Percentiles rank a stretch among this genome's conserved stretches.
phyloP scores from a whole-genome alignment of 2,329 filamentous ascomycete species.

The Paracoccidioides brasiliensis region DNA sequence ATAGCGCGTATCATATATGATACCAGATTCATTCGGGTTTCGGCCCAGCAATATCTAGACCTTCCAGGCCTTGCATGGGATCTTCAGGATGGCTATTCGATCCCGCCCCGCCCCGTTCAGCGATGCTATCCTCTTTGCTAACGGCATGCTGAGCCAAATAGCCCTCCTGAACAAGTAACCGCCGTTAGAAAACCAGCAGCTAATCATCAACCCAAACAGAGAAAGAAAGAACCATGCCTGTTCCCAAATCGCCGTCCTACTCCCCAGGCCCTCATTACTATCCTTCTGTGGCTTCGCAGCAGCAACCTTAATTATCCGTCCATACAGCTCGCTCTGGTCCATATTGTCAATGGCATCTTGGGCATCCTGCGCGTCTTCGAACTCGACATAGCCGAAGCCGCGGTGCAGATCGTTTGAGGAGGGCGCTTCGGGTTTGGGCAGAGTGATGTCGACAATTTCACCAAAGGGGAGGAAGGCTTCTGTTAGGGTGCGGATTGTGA shows the following conservation, averaged over 20 bases:
- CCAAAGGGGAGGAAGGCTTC: constrained; percentile 95
- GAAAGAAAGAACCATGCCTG: constrained; percentile 51
- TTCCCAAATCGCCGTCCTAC: constrained; percentile 91
- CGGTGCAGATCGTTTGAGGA: constrained; percentile 68
- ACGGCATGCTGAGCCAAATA: constrained; percentile 84
- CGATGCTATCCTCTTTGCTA: constrained; percentile 61
- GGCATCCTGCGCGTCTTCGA: constrained; percentile 71
- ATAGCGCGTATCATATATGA: neutral
- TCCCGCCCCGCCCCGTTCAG: constrained; percentile 41
- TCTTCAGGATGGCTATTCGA: constrained; percentile 51
- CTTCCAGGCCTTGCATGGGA: constrained; percentile 92
- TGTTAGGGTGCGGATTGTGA: constrained; percentile 62
- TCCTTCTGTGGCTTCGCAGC: constrained; percentile 87
- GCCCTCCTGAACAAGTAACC: constrained; percentile 54
- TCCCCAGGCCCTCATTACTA: constrained; percentile 72
- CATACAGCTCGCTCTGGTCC: constrained; percentile 93
- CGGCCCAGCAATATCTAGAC: constrained; percentile 85
- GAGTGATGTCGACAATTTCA: constrained; percentile 78
- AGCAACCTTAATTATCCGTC: constrained; percentile 80
- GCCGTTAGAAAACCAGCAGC: neutral
- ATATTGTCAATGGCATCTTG: constrained; percentile 97
- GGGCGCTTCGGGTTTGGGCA: constrained; percentile 76
- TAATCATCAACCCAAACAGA: neutral
- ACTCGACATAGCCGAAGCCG: constrained; percentile 95
- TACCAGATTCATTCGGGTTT: constrained; percentile 49